These are phyloP conservation scores for Candida smagusa DNA, from an alignment of 1,139 yeast genomes.

Conservation along the genomic window DNA sequence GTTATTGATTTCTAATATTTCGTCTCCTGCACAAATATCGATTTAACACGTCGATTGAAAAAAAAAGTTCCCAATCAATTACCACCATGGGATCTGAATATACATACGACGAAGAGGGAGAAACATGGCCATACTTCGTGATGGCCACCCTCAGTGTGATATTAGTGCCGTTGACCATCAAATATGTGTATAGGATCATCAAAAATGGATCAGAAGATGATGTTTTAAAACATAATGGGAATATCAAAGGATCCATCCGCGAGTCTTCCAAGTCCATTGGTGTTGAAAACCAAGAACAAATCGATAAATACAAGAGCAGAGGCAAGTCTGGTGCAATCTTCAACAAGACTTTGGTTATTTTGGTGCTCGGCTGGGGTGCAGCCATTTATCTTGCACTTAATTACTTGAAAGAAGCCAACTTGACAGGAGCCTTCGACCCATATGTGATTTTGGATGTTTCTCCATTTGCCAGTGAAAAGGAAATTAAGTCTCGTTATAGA, in stretches of 20 bases:
- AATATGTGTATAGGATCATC: constrained; percentile 33
- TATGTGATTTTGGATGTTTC: constrained; percentile 80
- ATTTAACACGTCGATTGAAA: constrained; percentile 10
- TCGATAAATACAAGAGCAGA: constrained; percentile 40
- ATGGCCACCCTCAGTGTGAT: constrained; percentile 63
- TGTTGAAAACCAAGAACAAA: constrained; percentile 40
- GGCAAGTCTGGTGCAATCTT: constrained; percentile 38
- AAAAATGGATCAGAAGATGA: constrained; percentile 14
- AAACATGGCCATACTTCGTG: constrained; percentile 94
- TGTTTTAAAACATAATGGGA: constrained; percentile 21
- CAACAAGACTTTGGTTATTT: constrained; percentile 42
- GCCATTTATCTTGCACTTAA: constrained; percentile 49
- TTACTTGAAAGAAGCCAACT: constrained; percentile 48
- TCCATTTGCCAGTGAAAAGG: constrained; percentile 65
- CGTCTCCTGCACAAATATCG: no score
- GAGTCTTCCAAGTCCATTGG: constrained; percentile 27
- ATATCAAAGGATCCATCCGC: constrained; percentile 31
- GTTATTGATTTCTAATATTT: no score
- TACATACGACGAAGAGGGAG: constrained; percentile 86
- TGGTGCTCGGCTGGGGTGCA: constrained; percentile 67
- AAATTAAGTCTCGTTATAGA: constrained; percentile 79
- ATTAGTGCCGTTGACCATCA: constrained; percentile 66
- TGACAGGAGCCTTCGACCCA: constrained; percentile 71
- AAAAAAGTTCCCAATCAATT: constrained; percentile 2
- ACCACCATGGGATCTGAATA: constrained; percentile 45